A percentile compares a stretch with the other conserved stretches of the same genome.
Evolutionary conservation across 2,329 filamentous ascomycete species (phyloP).

Genomic region (Chalara sp.): DNA sequence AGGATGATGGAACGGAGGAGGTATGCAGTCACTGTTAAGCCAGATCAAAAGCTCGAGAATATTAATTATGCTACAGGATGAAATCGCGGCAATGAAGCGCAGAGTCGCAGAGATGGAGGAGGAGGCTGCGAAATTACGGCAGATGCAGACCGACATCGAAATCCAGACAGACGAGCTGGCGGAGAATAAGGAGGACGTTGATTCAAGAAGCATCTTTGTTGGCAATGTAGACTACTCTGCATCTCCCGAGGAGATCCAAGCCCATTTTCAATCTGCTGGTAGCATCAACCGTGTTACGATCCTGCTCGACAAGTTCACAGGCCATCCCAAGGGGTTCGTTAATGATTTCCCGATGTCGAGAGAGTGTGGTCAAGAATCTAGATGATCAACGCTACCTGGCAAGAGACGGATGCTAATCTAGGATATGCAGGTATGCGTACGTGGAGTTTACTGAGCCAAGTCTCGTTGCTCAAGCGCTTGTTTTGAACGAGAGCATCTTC

Average conservation of each 20-base stretch:
- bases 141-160: constrained; percentile 83
- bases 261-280: constrained; percentile 94
- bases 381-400: constrained; percentile 45
- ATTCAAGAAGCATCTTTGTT: constrained; percentile 93
- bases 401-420: constrained; percentile 44
- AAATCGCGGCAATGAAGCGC: constrained; percentile 82
- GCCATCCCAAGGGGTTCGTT: constrained; percentile 95
- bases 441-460: constrained; percentile 96
- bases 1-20: constrained; percentile 27
- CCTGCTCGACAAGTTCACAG: constrained; percentile 94
- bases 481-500: constrained; percentile 94
- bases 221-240: constrained; percentile 98
- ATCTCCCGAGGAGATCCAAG: constrained; percentile 95
- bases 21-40: constrained; percentile 11
- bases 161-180: constrained; percentile 75
- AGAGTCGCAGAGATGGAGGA: constrained; percentile 87
- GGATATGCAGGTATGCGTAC: constrained; percentile 76
- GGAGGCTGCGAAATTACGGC: constrained; percentile 76
- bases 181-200: constrained; percentile 93
- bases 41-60: not conserved
- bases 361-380: constrained; percentile 17
- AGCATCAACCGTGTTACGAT: constrained; percentile 98
- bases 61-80: constrained; percentile 43
- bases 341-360: constrained; percentile 1
- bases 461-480: constrained; percentile 85